Evolutionary conservation across 371 early-diverging fungal genomes (phyloP), one percentile per base, ranked within the genome.

Genomic region (Batkoa obscura): DNA sequence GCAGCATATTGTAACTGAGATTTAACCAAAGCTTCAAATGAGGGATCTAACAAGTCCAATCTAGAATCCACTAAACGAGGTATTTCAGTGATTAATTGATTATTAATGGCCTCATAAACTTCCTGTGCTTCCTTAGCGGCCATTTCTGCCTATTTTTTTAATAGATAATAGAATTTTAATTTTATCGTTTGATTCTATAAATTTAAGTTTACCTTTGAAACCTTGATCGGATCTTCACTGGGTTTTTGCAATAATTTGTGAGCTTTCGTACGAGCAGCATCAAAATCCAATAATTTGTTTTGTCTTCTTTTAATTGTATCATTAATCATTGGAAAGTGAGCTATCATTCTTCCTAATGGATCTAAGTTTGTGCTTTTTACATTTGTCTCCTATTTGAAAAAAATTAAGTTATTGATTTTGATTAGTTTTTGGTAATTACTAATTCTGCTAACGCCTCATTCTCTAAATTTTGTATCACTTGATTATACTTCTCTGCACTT

Each of bases 11-110:
- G 72, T 3, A 88, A 64, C 62, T 96, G 93, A 2, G 83, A 69
- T 68, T 90, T 89, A 57, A 94, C 82, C 2, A 94, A 68, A 0
- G 94, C 94, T 67, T 93, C 93, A 64, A 96, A 91, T 1, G 85
- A 81, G 1, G 97, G 96, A 50, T 94, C 90, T 35, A 94, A 64
- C 56, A 87, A 89, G 1, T 87, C 80, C 0, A 92, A 84, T 23
- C 94, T 74, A 30, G 87, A 61, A 56, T 88, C 87, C 38, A 97
- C 77, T 2, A 95, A 73, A 63, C 83, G 79, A 17, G 98, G 96
- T 35, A 96, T 75, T 61, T 94, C 95, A 8, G 73, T 66, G 23
- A 90, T 63, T 45, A 97, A 70, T 50, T 83, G 79, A 9, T 67
- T 64, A 66, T 95, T 92, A 59, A 92, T 64, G 38, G 73, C 67